Base-by-base conservation (phyloP, 1,284 basidiomycete species). In the Leccinum angustisporum region DNA sequence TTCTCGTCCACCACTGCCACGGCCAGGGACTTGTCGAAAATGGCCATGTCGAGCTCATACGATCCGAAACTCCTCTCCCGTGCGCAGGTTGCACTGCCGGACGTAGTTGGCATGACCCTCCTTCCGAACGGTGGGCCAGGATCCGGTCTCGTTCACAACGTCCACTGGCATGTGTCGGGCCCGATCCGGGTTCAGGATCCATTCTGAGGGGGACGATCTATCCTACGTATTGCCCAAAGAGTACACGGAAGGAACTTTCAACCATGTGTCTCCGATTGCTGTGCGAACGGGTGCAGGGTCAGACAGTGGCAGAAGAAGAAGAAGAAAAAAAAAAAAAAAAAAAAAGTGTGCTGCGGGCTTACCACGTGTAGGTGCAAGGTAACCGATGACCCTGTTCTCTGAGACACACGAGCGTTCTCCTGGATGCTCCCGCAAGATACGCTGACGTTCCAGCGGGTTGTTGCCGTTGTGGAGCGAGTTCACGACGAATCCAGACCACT, bases 301-400 rank as follows among this genome's bases (percentile, higher is more conserved):
- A 71, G 62, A 58, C 34, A 16, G 36, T 53, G 38, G 33, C 27
- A 52, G 57, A 61, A 52, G 31, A 21, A 21, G 18, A 38, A 38
- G 36, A 38, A 52, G 57, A 61, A 51, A 25, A 7, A 21, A 5
- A 7, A 11, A 21, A 21, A 21, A 30, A n/a, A 30, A 52, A 52
- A 30, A 52, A 54, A 34, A 30, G 54, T 7, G 34, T 46, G 55
- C 38, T 62, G 66, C 58, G 58, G 64, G 66, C 76, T 65, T 69
- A 86, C 87, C 85, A 77, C 87, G 78, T 54, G 87, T 89, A 48
- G 86, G 86, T 48, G 84, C 84, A 50, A 89, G 79, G 63, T 83
- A 86, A 21, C 87, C 87, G 18, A 89, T 72, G 52, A 90, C 81
- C 64, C 87, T 80, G 63, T 83, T 74, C 57, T 86, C 77, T 50